Evolutionary conservation across 139 green algal genomes (phyloP).

Genomic region (Diplosphaera chodatii): DNA sequence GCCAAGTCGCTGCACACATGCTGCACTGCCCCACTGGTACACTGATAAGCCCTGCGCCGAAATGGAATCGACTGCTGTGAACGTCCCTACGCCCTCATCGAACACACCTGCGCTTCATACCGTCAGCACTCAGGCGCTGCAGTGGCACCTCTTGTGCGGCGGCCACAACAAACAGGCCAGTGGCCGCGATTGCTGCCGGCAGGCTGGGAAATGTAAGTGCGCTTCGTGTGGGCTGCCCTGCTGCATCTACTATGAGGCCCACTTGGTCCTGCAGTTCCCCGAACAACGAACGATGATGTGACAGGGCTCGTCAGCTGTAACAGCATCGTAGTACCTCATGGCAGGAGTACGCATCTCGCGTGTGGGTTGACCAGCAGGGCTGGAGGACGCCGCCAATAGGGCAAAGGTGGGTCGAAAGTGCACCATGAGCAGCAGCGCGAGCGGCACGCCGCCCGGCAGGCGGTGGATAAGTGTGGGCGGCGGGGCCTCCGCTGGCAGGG

Average conservation of each 20-base stretch:
- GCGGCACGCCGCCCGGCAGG: constrained; percentile 6
- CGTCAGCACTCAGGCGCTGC: too few relatives aligned
- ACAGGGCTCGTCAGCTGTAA: too few relatives aligned
- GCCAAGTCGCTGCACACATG: constrained; percentile 27
- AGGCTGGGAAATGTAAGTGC: constrained; percentile 23
- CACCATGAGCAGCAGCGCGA: constrained; percentile 26
- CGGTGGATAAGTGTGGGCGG: constrained; percentile 15
- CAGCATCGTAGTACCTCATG: too few relatives aligned
- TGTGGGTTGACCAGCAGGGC: too few relatives aligned
- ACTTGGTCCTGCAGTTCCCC: constrained; percentile 37
- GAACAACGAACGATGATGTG: too few relatives aligned
- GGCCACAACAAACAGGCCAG: constrained; percentile 26
- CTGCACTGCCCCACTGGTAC: constrained; percentile 15
- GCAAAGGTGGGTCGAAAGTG: not conserved
- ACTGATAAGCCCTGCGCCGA: constrained; percentile 29
- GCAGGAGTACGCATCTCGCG: too few relatives aligned
- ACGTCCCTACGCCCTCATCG: too few relatives aligned
- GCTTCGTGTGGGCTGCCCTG: constrained; percentile 20
- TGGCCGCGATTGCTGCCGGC: constrained; percentile 23
- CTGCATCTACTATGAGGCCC: constrained; percentile 27
- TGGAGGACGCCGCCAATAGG: too few relatives aligned
- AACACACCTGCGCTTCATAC: too few relatives aligned
- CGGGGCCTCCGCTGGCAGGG: constrained; percentile 22
- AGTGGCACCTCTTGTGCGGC: not conserved
- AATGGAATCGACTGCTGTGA: too few relatives aligned